phyloP scores from a whole-genome alignment of 2,329 filamentous ascomycete species.

The Fusarium incarnatum region DNA sequence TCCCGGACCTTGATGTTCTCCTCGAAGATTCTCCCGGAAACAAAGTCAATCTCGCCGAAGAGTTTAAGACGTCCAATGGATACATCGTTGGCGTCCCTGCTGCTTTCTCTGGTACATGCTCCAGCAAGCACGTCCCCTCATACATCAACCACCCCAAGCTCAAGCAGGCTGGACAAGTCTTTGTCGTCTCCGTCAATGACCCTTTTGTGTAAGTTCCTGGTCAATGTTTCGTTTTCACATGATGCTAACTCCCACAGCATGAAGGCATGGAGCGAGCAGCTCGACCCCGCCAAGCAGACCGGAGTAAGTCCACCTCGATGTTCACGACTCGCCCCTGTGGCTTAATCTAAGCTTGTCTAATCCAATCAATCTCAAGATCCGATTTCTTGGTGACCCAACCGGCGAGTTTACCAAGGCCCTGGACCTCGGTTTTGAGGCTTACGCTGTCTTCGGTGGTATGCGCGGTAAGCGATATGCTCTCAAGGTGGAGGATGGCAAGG shows the following conservation, averaged over 20 bases:
- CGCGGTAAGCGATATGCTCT: conserved; percentile 91
- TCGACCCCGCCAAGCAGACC: conserved; percentile 80
- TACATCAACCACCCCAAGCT: conserved; percentile 85
- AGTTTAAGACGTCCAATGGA: conserved; percentile 77
- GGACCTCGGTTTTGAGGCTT: conserved; percentile 81
- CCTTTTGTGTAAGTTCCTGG: conserved; percentile 82
- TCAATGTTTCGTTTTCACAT: neutral
- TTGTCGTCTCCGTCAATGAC: conserved; percentile 93
- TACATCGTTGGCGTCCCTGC: conserved; percentile 88
- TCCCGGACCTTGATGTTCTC: conserved; percentile 82
- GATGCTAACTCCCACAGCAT: conserved; percentile 66
- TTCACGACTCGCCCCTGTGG: neutral
- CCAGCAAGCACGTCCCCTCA: conserved; percentile 79
- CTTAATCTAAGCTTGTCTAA: neutral
- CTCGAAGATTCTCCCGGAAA: conserved; percentile 89
- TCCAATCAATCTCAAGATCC: conserved; percentile 67
- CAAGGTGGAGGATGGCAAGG: conserved; percentile 84
- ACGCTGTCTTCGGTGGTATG: conserved; percentile 81
- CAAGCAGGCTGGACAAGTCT: conserved; percentile 84
- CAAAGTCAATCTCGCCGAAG: conserved; percentile 86
- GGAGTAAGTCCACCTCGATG: conserved; percentile 70
- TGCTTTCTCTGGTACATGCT: conserved; percentile 74
- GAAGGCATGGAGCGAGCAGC: conserved; percentile 85
- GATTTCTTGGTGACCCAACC: conserved; percentile 86
- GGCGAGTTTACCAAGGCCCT: conserved; percentile 85